Conservation (phyloP, 306 rosid genomes). For the Potentilla sterilis region DNA sequence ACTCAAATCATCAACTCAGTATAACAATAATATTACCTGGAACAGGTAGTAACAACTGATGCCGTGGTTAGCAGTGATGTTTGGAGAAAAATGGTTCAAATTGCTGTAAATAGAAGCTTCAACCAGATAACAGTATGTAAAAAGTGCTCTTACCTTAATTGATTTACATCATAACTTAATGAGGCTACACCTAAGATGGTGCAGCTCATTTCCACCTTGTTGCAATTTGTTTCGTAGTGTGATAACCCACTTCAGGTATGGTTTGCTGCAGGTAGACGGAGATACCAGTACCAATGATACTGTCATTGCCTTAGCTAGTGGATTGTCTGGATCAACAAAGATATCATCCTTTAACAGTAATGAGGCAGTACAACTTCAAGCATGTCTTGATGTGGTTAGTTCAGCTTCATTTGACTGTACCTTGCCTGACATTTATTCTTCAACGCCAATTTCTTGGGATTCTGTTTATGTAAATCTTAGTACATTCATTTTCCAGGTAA, state of each 20-base stretch:
- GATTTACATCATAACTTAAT: background rate
- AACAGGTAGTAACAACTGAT: conserved; percentile 89
- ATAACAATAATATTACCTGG: background rate
- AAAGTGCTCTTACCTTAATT: background rate
- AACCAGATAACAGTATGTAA: conserved; percentile 85
- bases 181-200: background rate
- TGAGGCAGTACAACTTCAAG: conserved; percentile 80
- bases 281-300: conserved; percentile 97
- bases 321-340: conserved; percentile 61
- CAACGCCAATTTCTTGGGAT: background rate
- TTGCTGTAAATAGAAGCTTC: conserved; percentile 87
- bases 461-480: conserved; percentile 6
- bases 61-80: conserved; percentile 67
- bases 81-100: conserved; percentile 88
- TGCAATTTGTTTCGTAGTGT: conserved; percentile 4
- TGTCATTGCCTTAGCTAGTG: conserved; percentile 91
- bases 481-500: conserved; percentile 51
- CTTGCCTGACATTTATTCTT: background rate
- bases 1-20: background rate
- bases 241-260: conserved; percentile 21
- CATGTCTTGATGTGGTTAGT: conserved; percentile 74
- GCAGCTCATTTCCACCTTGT: conserved; percentile 7
- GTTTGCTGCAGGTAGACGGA: conserved; percentile 78
- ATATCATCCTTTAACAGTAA: conserved; percentile 58
- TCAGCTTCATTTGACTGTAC: conserved; percentile 16